A percentile compares a stretch with the other conserved stretches of the same genome.
Conservation (phyloP, 1,284 basidiomycete species). For the Cryptococcus sp. region DNA sequence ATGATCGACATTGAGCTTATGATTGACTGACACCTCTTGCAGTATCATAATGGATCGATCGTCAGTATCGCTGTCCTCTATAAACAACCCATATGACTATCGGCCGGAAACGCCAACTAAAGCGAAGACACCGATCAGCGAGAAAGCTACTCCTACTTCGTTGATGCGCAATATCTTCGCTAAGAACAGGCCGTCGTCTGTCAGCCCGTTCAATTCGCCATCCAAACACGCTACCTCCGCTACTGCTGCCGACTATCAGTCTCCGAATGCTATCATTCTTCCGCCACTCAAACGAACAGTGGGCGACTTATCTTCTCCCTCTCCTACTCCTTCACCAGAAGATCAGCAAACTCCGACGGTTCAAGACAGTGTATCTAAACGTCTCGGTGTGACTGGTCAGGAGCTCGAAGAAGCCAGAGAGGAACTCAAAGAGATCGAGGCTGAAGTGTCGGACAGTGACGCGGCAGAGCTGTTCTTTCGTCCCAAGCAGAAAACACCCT, state of each 20-base stretch:
- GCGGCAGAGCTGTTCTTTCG: conserved; percentile 15
- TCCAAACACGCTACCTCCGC: conserved; percentile 7
- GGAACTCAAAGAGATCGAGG: conserved; percentile 23
- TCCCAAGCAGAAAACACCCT: conserved; percentile 14
- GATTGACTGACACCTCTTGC: not conserved
- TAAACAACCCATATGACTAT: conserved; percentile 33
- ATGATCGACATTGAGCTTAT: not conserved
- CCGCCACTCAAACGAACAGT: conserved; percentile 27
- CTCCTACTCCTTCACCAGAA: conserved; percentile 10
- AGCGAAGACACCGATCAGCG: conserved; percentile 29
- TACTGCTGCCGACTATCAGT: not conserved
- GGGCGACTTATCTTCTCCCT: conserved; percentile 23
- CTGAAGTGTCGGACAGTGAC: conserved; percentile 11
- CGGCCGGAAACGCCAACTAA: conserved; percentile 32
- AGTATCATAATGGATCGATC: conserved; percentile 42
- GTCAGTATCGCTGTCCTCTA: conserved; percentile 34
- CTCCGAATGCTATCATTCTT: conserved; percentile 34
- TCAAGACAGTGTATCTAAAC: conserved; percentile 4
- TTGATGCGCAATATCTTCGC: conserved; percentile 46
- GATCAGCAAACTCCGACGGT: conserved; percentile 5
- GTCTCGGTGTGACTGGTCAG: conserved; percentile 11
- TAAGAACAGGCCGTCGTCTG: conserved; percentile 17
- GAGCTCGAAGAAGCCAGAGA: conserved; percentile 23
- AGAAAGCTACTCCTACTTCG: conserved; percentile 35
- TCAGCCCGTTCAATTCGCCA: conserved; percentile 23